Percentiles rank a stretch among this genome's conserved stretches.
phyloP scores from a whole-genome alignment of 2,329 filamentous ascomycete genomes.

The Berkeleyomyces rouxiae region DNA sequence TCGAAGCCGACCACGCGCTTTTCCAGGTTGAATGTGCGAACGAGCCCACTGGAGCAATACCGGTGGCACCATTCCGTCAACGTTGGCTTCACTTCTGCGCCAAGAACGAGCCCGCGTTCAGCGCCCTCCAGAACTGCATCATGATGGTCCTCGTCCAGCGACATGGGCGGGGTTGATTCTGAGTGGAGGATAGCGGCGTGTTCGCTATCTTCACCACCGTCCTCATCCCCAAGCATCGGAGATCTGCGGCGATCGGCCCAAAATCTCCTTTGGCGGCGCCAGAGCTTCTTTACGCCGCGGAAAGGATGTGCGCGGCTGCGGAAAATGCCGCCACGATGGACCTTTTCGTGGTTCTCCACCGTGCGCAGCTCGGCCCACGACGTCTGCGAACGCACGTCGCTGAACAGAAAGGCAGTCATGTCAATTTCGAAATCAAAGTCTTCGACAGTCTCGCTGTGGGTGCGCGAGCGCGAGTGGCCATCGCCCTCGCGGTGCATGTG shows the following conservation, averaged over 20 bases:
- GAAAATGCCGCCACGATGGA: constrained; percentile 47
- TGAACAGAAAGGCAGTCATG: constrained; percentile 39
- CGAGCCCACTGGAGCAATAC: constrained; percentile 42
- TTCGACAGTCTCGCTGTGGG: constrained; percentile 29
- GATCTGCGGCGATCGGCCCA: constrained; percentile 14
- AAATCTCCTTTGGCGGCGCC: constrained; percentile 7
- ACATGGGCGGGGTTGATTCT: neutral
- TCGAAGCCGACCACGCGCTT: constrained; percentile 45
- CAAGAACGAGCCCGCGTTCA: constrained; percentile 25
- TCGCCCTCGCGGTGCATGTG: neutral
- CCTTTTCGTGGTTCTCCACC: constrained; percentile 41
- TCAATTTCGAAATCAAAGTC: constrained; percentile 46
- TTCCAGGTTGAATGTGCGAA: constrained; percentile 40
- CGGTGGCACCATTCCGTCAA: constrained; percentile 47
- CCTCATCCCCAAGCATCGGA: constrained; percentile 16
- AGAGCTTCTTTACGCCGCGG: constrained; percentile 16
- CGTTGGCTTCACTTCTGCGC: constrained; percentile 2
- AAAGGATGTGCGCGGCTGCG: constrained; percentile 33
- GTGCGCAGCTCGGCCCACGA: constrained; percentile 32
- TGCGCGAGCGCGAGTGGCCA: constrained; percentile 23
- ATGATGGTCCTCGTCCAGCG: neutral
- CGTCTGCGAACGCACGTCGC: constrained; percentile 24
- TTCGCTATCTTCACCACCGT: constrained; percentile 18
- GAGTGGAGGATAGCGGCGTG: neutral
- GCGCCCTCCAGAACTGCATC: neutral